Conservation (phyloP, 2,329 filamentous ascomycete genomes). For the Parascedosporium putredinis region DNA sequence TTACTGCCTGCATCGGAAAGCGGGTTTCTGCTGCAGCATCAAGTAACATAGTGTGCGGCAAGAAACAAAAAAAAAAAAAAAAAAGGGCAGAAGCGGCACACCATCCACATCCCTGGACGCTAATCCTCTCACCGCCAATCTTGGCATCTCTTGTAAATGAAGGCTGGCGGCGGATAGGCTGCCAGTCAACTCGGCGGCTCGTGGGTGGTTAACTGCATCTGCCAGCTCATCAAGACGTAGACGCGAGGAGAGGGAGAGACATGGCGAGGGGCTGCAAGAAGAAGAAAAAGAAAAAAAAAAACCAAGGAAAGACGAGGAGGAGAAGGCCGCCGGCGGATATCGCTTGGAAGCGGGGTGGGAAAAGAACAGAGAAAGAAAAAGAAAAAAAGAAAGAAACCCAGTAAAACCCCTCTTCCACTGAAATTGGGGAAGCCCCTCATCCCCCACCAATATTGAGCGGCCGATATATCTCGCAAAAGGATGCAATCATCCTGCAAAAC, state of each 20-base stretch:
- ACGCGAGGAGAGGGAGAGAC: background rate
- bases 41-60: no score
- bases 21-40: no score
- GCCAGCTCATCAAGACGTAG: background rate
- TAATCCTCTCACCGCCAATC: background rate
- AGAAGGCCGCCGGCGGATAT: no score
- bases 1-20: no score
- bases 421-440: no score
- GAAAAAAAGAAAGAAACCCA: no score
- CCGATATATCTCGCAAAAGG: background rate
- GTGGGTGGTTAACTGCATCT: background rate
- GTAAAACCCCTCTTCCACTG: no score
- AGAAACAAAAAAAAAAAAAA: background rate
- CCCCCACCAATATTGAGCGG: background rate
- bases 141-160: background rate
- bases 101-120: background rate
- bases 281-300: no score
- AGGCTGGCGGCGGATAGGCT: background rate
- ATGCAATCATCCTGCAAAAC: background rate
- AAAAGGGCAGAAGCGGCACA: background rate
- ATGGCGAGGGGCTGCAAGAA: background rate
- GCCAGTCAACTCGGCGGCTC: background rate
- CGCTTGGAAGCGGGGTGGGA: no score
- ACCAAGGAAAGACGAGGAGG: no score
- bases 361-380: no score